Percentiles rank a stretch among this genome's conserved stretches.
These are phyloP conservation scores for Pythium phragmitis DNA, from an alignment of 352 stramenopile species.

Conservation along the genomic window DNA sequence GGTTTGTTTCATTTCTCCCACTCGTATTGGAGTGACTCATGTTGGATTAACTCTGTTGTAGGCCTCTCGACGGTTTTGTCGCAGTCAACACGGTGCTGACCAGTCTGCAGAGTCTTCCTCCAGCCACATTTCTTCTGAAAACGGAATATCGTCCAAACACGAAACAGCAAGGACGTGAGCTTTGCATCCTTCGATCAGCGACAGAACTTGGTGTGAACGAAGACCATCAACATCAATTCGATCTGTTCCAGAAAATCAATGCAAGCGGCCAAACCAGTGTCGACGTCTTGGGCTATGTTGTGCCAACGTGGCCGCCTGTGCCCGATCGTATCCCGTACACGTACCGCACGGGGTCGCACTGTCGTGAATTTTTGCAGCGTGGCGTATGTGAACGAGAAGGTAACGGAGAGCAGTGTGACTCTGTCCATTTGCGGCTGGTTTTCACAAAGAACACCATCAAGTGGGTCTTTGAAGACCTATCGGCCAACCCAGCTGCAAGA, in stretches of 20 bases:
- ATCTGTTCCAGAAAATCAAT: conserved; percentile 44
- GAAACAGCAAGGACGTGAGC: conserved; percentile 6
- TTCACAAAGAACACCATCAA: conserved; percentile 18
- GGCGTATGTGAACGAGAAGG: conserved; percentile 38
- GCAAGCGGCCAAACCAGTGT: conserved; percentile 3
- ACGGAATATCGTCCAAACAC: neutral
- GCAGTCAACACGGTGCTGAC: conserved; percentile 19
- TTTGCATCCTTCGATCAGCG: conserved; percentile 21
- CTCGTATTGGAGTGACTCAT: neutral
- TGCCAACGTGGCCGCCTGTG: conserved; percentile 49
- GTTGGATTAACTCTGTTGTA: neutral
- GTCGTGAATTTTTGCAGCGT: conserved; percentile 44
- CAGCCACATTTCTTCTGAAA: conserved; percentile 19
- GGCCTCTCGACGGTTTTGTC: conserved; percentile 23
- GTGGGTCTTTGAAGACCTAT: conserved; percentile 31
- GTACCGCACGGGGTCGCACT: conserved; percentile 56
- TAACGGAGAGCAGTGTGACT: conserved; percentile 36
- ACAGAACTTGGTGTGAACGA: conserved; percentile 12
- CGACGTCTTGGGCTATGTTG: conserved; percentile 22
- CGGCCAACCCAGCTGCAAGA: conserved; percentile 16
- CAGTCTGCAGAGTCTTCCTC: conserved; percentile 23
- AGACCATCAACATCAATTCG: conserved; percentile 36
- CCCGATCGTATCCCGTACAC: conserved; percentile 53
- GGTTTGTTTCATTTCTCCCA: conserved; percentile 6
- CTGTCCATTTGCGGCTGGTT: conserved; percentile 35